Conservation (phyloP, 140 eudicot species). For the Anethum foeniculum region DNA sequence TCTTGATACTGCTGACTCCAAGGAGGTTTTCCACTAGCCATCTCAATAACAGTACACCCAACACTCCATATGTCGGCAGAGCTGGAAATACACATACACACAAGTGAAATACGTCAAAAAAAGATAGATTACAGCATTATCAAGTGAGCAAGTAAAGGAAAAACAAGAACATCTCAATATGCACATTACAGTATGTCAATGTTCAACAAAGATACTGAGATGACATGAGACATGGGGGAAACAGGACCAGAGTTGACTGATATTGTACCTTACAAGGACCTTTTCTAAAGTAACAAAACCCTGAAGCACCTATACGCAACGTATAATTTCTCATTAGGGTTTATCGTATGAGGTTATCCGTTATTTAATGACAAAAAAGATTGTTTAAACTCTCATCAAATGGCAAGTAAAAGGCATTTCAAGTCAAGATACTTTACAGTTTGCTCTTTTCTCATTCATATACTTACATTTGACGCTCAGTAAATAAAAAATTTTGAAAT, state of each 20-base stretch:
- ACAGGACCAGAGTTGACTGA: background rate
- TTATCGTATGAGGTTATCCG: background rate
- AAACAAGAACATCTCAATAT: background rate
- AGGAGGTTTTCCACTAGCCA: slow-evolving; percentile 99
- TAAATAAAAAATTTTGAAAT: no score
- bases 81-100: slow-evolving; percentile 25
- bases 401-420: background rate
- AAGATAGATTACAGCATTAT: background rate
- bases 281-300: background rate
- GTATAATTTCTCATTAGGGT: background rate
- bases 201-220: background rate
- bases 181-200: background rate
- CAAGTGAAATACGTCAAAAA: background rate
- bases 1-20: slow-evolving; percentile 99
- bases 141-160: background rate
- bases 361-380: background rate
- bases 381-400: background rate
- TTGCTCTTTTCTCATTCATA: background rate
- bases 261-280: background rate
- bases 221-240: background rate
- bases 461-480: background rate
- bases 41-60: slow-evolving; percentile 92
- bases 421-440: background rate
- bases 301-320: background rate
- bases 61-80: slow-evolving; percentile 99